Conservation (phyloP, 805 yeast genomes). For the Lachancea dasiensis region DNA sequence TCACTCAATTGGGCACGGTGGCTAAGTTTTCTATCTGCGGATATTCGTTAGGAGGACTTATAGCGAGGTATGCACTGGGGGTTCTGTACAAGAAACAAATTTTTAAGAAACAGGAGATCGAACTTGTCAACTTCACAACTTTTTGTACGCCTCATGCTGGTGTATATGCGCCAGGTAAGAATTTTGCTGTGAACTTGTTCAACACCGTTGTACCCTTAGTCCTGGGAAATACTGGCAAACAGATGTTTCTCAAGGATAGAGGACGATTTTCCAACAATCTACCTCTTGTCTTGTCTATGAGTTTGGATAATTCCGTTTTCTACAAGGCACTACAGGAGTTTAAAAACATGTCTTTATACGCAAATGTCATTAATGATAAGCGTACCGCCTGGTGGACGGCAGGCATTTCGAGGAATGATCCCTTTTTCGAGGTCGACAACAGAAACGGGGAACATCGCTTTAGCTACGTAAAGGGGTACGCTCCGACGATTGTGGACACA, state of each 20-base stretch:
- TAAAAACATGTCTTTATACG: constrained; percentile 52
- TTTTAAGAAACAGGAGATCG: constrained; percentile 38
- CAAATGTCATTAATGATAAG: constrained; percentile 74
- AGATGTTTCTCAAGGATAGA: constrained; percentile 60
- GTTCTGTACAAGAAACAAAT: constrained; percentile 50
- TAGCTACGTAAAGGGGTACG: constrained; percentile 46
- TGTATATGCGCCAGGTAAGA: constrained; percentile 52
- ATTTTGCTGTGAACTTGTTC: constrained; percentile 46
- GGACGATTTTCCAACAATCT: constrained; percentile 19
- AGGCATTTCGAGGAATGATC: constrained; percentile 58
- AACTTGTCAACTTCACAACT: constrained; percentile 54
- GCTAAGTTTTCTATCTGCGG: constrained; percentile 70
- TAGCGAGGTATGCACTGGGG: constrained; percentile 74
- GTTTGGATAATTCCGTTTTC: constrained; percentile 55
- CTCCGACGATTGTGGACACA: constrained; percentile 51
- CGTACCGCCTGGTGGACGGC: constrained; percentile 82
- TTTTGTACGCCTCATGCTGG: constrained; percentile 72
- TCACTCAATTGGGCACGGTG: constrained; percentile 36
- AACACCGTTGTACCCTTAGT: constrained; percentile 59
- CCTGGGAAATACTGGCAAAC: constrained; percentile 67
- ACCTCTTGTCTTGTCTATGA: constrained; percentile 63
- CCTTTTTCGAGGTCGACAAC: constrained; percentile 42
- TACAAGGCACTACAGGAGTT: constrained; percentile 50
- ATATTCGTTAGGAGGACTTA: constrained; percentile 80
- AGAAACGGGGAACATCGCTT: constrained; percentile 42